Evolutionary conservation across 2,329 filamentous ascomycete species (phyloP).

Genomic region (Aspergillus sp.): DNA sequence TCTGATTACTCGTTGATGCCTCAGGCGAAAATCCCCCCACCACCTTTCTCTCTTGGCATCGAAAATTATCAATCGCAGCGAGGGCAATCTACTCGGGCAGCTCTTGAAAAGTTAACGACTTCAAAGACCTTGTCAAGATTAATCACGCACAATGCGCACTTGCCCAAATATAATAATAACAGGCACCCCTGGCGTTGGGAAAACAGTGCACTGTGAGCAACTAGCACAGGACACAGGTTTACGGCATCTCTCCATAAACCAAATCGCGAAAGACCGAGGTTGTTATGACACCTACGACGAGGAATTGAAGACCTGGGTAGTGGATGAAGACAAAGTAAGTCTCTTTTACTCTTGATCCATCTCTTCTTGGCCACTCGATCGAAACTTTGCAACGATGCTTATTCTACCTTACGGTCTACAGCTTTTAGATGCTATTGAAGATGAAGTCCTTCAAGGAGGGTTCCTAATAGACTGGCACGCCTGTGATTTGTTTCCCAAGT

Average conservation of each 20-base stretch:
- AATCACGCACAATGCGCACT: conserved; percentile 38
- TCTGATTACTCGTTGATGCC: conserved; percentile 16
- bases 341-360: neutral
- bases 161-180: conserved; percentile 91
- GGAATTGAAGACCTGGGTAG: conserved; percentile 83
- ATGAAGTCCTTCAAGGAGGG: conserved; percentile 76
- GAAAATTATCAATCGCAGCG: conserved; percentile 3
- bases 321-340: conserved; percentile 91
- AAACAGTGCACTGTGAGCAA: conserved; percentile 87
- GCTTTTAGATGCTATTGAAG: conserved; percentile 87
- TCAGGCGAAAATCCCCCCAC: conserved; percentile 30
- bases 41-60: conserved; percentile 16
- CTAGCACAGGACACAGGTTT: conserved; percentile 77
- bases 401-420: conserved; percentile 22
- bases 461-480: conserved; percentile 98
- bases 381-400: conserved; percentile 10
- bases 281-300: conserved; percentile 90
- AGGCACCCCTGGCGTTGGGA: conserved; percentile 93
- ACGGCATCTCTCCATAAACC: conserved; percentile 84
- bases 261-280: conserved; percentile 83
- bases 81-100: neutral
- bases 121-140: neutral
- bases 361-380: conserved; percentile 1
- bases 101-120: neutral
- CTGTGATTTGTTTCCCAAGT: conserved; percentile 90